These are phyloP conservation scores for Salix brachista DNA, from an alignment of 345 rosid species.

Conservation along the genomic window DNA sequence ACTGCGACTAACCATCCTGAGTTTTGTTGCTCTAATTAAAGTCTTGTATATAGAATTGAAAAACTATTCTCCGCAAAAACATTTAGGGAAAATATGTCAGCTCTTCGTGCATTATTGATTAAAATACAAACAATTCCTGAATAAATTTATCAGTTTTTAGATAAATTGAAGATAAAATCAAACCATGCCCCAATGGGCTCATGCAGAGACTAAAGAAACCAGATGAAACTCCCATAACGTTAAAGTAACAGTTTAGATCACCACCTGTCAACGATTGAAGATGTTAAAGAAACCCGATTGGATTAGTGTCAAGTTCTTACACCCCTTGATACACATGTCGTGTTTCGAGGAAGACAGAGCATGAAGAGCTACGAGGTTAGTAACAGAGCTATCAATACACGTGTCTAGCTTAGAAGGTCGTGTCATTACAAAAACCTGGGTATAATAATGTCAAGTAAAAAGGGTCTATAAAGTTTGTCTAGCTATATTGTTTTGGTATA, in stretches of 20 bases:
- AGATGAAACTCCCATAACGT: background rate
- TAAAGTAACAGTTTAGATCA: background rate
- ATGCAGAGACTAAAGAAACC: background rate
- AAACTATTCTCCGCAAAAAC: too few species aligned
- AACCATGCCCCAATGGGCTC: background rate
- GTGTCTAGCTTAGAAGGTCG: background rate
- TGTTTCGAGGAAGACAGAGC: constrained; percentile 9
- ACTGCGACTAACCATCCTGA: too few species aligned
- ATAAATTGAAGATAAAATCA: background rate
- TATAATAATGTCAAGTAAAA: background rate
- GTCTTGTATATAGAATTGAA: too few species aligned
- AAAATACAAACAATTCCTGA: too few species aligned
- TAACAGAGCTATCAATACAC: constrained; percentile 3
- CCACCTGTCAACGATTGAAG: constrained; percentile 23
- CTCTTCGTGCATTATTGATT: too few species aligned
- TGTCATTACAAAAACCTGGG: background rate
- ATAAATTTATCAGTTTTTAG: too few species aligned
- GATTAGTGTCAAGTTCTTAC: constrained; percentile 24
- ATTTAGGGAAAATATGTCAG: too few species aligned
- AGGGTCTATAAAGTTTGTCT: background rate
- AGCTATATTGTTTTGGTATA: too few species aligned
- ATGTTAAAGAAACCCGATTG: constrained; percentile 11
- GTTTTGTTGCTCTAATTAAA: too few species aligned
- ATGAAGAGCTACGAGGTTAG: background rate
- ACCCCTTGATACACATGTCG: constrained; percentile 20